Percentiles rank a stretch among this genome's conserved stretches.
Conservation (phyloP, 2,329 filamentous ascomycete species). For the Fusarium veterinarium region DNA sequence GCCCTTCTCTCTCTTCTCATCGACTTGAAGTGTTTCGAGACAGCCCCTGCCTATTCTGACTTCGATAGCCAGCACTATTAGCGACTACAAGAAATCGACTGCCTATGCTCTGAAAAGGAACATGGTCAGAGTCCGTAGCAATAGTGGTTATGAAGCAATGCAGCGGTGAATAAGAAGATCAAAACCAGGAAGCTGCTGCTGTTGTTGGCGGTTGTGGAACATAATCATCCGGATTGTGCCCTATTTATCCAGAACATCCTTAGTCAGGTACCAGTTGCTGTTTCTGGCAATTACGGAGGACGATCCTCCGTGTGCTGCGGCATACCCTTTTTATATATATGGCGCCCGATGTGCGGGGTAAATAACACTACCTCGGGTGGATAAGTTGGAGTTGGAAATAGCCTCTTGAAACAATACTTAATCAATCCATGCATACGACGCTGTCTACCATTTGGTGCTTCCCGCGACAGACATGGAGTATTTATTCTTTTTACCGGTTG, state of each 20-base stretch:
- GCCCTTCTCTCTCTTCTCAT: too few relatives aligned
- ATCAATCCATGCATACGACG: constrained; percentile 6
- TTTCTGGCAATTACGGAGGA: not conserved
- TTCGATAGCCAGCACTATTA: not conserved
- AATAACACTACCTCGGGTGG: not conserved
- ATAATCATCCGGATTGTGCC: not conserved
- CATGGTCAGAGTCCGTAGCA: too few relatives aligned
- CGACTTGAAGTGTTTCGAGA: too few relatives aligned
- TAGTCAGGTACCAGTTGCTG: not conserved
- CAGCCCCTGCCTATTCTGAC: not conserved
- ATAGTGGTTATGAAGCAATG: not conserved
- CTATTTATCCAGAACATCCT: not conserved
- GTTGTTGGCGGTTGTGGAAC: not conserved
- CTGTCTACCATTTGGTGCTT: not conserved
- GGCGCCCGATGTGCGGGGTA: not conserved
- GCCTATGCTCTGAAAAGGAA: too few relatives aligned
- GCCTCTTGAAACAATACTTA: not conserved
- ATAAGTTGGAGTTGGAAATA: not conserved
- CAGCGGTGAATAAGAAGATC: not conserved
- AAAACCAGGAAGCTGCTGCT: accelerated
- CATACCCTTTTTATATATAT: not conserved
- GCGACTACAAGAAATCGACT: too few relatives aligned
- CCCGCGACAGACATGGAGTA: not conserved
- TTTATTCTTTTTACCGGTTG: not conserved
- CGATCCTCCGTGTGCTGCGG: not conserved